Percentiles rank a stretch among this genome's conserved stretches.
Conservation (phyloP, 2,329 filamentous ascomycete species). For the Claviceps sp. region DNA sequence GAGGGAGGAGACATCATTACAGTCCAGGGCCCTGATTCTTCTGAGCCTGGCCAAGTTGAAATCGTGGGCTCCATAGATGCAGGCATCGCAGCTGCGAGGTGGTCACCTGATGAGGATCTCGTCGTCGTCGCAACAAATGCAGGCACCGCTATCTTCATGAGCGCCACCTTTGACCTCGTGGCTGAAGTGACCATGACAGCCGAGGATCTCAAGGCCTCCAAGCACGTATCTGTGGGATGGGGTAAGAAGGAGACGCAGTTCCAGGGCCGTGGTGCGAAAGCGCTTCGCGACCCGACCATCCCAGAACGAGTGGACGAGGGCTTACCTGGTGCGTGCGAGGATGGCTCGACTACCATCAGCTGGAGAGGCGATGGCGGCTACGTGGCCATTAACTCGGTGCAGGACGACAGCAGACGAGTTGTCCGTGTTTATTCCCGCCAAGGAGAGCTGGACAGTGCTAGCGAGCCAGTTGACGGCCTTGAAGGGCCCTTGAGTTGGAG, state of each 20-base stretch:
- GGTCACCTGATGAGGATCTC: constrained; percentile 92
- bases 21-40: constrained; percentile 49
- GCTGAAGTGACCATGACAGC: constrained; percentile 57
- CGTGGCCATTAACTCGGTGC: constrained; percentile 73
- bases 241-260: constrained; percentile 98
- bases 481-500: constrained; percentile 82
- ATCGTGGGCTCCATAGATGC: constrained; percentile 91
- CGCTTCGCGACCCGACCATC: constrained; percentile 83
- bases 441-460: constrained; percentile 81
- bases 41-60: constrained; percentile 60
- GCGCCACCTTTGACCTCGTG: constrained; percentile 73
- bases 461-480: constrained; percentile 87
- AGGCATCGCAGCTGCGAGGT: constrained; percentile 76
- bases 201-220: constrained; percentile 75
- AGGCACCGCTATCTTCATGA: constrained; percentile 81
- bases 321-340: constrained; percentile 58
- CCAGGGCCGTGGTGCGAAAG: constrained; percentile 76
- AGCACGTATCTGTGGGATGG: constrained; percentile 94
- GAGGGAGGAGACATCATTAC: constrained; percentile 84
- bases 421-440: constrained; percentile 86
- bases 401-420: constrained; percentile 55
- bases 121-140: constrained; percentile 70
- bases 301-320: constrained; percentile 86
- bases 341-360: constrained; percentile 58
- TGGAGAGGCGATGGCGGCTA: constrained; percentile 94